Conservation (phyloP, 257 asterid species). For the Solanum ahanhuiri region DNA sequence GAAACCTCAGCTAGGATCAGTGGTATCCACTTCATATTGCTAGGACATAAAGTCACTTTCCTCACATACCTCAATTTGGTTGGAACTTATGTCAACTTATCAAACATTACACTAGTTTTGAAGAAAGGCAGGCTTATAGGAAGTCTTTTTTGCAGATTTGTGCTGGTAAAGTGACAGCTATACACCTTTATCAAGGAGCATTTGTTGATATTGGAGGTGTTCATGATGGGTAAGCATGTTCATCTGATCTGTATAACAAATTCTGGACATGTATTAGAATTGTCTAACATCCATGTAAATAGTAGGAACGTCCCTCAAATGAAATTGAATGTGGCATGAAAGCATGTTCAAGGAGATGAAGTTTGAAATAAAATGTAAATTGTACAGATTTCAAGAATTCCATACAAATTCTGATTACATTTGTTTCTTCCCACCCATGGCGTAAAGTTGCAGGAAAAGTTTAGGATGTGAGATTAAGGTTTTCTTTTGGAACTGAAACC, state of each 20-base stretch:
- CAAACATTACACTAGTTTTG: neutral
- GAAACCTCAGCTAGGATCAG: neutral
- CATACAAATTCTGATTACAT: neutral
- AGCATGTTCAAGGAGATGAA: neutral
- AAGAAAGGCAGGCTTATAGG: neutral
- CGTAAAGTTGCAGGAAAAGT: neutral
- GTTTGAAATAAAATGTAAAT: neutral
- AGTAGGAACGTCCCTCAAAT: neutral
- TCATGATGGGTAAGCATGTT: constrained; percentile 72
- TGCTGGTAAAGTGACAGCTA: constrained; percentile 80
- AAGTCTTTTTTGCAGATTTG: constrained; percentile 48
- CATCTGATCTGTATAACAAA: neutral
- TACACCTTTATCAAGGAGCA: constrained; percentile 98
- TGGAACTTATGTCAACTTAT: neutral
- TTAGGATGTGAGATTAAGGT: neutral
- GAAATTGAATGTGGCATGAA: neutral
- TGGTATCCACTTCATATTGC: neutral
- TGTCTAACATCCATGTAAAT: neutral
- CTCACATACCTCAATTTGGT: neutral
- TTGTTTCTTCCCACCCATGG: neutral
- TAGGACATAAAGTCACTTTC: neutral
- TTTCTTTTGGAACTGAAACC: neutral
- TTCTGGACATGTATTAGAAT: neutral
- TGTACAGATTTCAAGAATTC: neutral
- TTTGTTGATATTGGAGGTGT: constrained; percentile 97